Evolutionary conservation across 1,284 basidiomycete species (phyloP).

Genomic region (Boletus sp.): DNA sequence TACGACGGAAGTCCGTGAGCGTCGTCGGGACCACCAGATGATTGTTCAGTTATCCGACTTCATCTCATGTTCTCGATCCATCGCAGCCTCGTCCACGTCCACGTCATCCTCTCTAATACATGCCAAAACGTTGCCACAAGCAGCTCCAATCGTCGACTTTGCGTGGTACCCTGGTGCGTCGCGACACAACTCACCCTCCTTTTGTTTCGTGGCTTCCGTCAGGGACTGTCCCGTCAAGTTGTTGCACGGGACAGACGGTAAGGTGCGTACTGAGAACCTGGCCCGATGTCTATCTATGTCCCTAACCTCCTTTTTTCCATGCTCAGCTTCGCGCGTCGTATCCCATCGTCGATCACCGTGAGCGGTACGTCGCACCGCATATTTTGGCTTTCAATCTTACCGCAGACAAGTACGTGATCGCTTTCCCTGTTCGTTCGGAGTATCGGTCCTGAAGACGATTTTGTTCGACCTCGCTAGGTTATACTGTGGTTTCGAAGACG

Average conservation of each 20-base stretch:
- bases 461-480: slow-evolving; percentile 46
- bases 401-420: slow-evolving; percentile 55
- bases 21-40: background rate
- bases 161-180: slow-evolving; percentile 80
- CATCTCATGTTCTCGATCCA: background rate
- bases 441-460: background rate
- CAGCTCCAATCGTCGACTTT: slow-evolving; percentile 70
- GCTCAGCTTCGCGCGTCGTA: slow-evolving; percentile 70
- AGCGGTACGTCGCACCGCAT: slow-evolving; percentile 83
- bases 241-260: slow-evolving; percentile 71
- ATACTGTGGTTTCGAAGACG: slow-evolving; percentile 87
- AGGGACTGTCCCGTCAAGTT: slow-evolving; percentile 80
- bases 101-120: slow-evolving; percentile 7
- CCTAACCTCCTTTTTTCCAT: background rate
- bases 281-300: background rate
- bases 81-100: slow-evolving; percentile 1
- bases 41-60: no score
- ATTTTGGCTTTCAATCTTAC: slow-evolving; percentile 72
- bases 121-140: slow-evolving; percentile 41
- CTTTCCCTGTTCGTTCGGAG: background rate
- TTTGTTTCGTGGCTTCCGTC: slow-evolving; percentile 78
- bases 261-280: slow-evolving; percentile 45
- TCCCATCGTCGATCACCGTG: slow-evolving; percentile 84
- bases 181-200: slow-evolving; percentile 52
- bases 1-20: slow-evolving; percentile 12